These are phyloP conservation scores for Protomyces lactucae-debilis DNA, from an alignment of 1,139 yeast genomes.

Conservation along the genomic window DNA sequence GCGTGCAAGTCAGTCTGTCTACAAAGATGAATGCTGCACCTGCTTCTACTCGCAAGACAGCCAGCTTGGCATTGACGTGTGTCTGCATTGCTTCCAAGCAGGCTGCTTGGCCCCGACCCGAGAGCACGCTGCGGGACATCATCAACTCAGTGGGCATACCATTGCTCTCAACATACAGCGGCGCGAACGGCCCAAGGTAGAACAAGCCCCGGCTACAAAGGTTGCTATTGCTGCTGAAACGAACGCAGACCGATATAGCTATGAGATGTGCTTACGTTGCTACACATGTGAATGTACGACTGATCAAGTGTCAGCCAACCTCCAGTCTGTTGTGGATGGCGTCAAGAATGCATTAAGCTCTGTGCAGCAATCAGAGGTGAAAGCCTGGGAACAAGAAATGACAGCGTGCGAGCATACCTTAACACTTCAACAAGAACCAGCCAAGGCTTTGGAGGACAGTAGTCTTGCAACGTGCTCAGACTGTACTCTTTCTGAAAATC, in stretches of 20 bases:
- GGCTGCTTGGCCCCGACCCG: conserved; percentile 51
- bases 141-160: conserved; percentile 48
- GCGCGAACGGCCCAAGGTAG: conserved; percentile 36
- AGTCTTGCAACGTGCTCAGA: conserved; percentile 50
- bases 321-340: conserved; percentile 43
- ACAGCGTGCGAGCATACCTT: conserved; percentile 71
- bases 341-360: conserved; percentile 65
- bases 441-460: conserved; percentile 31
- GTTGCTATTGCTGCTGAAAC: conserved; percentile 66
- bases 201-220: conserved; percentile 42
- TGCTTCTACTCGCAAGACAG: conserved; percentile 62
- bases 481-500: conserved; percentile 69
- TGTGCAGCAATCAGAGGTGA: conserved; percentile 62
- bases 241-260: conserved; percentile 65
- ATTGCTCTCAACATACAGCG: conserved; percentile 56
- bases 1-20: conserved; percentile 42
- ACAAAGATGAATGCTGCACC: conserved; percentile 79
- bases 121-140: conserved; percentile 55
- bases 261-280: conserved; percentile 48
- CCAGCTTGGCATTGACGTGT: conserved; percentile 62
- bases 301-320: conserved; percentile 29
- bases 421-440: conserved; percentile 45
- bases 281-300: conserved; percentile 34
- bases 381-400: conserved; percentile 89
- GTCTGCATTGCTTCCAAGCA: conserved; percentile 61